phyloP scores from a whole-genome alignment of 441 rosid genomes.

The Arabidopsis lyrata region DNA sequence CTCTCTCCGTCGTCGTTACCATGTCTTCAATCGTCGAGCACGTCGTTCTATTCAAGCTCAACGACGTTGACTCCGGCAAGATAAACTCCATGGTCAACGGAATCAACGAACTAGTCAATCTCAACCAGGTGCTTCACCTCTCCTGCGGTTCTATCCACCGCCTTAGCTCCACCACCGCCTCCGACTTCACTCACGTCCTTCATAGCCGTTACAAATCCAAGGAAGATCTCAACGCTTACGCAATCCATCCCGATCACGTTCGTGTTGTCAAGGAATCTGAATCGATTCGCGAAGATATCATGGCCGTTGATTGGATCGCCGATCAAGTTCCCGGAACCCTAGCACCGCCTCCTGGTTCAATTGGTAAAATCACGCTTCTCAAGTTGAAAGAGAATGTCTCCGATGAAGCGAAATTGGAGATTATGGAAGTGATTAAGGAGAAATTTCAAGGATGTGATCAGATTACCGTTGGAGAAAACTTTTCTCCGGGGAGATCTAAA shows the following conservation, averaged over 20 bases:
- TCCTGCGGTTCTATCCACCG: slow-evolving; percentile 62
- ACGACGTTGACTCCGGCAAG: slow-evolving; percentile 49
- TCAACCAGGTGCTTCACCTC: slow-evolving; percentile 66
- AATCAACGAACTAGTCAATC: slow-evolving; percentile 59
- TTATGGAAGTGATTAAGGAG: slow-evolving; percentile 56
- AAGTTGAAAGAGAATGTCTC: slow-evolving; percentile 59
- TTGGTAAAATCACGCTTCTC: slow-evolving; percentile 51
- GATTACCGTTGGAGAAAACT: slow-evolving; percentile 70
- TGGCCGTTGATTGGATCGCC: slow-evolving; percentile 78
- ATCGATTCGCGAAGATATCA: slow-evolving; percentile 70
- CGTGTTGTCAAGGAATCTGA: slow-evolving; percentile 56
- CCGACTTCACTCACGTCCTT: slow-evolving; percentile 73
- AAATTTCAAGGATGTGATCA: slow-evolving; percentile 48
- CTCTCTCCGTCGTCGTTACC: slow-evolving; percentile 29
- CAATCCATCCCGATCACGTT: slow-evolving; percentile 66
- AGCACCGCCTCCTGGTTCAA: slow-evolving; percentile 53
- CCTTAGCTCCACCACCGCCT: slow-evolving; percentile 13
- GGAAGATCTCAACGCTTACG: slow-evolving; percentile 57
- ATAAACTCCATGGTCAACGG: slow-evolving; percentile 55
- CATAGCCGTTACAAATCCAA: slow-evolving; percentile 79
- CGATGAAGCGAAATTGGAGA: slow-evolving; percentile 57
- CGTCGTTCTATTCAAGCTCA: slow-evolving; percentile 82
- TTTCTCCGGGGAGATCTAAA: slow-evolving; percentile 64
- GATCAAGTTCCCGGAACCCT: slow-evolving; percentile 46
- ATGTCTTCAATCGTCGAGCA: slow-evolving; percentile 64